Conservation (phyloP, 2,329 filamentous ascomycete genomes). For the Calonectria crousiana region DNA sequence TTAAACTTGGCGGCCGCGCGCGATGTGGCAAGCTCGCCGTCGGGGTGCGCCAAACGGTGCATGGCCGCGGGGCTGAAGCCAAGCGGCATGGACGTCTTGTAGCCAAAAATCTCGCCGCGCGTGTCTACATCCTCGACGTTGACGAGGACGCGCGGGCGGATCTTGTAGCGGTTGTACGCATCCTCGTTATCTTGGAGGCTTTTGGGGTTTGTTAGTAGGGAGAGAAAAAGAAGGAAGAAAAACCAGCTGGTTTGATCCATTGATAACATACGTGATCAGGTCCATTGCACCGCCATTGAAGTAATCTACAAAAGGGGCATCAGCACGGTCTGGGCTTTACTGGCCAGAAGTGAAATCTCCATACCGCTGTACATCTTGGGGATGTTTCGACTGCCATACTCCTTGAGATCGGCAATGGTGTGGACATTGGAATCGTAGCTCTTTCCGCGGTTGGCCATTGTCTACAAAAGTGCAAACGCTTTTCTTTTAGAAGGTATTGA, state of each 20-base stretch:
- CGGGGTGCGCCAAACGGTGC: slow-evolving; percentile 64
- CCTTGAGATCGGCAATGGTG: slow-evolving; percentile 36
- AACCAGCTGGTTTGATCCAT: background rate
- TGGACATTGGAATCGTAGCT: slow-evolving; percentile 33
- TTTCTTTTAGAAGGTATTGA: background rate
- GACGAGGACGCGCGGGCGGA: slow-evolving; percentile 52
- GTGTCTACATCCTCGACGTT: slow-evolving; percentile 41
- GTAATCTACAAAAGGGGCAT: slow-evolving; percentile 55
- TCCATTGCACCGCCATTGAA: slow-evolving; percentile 70
- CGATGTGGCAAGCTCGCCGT: slow-evolving; percentile 64
- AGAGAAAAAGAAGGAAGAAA: too few relatives aligned
- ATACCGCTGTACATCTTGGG: slow-evolving; percentile 38
- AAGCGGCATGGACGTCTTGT: slow-evolving; percentile 59
- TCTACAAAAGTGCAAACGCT: background rate
- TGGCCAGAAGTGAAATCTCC: background rate
- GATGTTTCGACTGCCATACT: slow-evolving; percentile 26
- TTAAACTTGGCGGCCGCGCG: slow-evolving; percentile 49
- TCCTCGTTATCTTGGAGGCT: slow-evolving; percentile 66
- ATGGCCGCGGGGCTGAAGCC: slow-evolving; percentile 68
- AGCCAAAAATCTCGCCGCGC: slow-evolving; percentile 36
- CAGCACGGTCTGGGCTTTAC: background rate
- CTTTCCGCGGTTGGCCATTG: slow-evolving; percentile 36
- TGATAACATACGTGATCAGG: slow-evolving; percentile 38
- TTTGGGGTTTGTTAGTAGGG: background rate
- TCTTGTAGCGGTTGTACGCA: slow-evolving; percentile 64